phyloP scores from a whole-genome alignment of 2,329 filamentous ascomycete species.

The Ophiocordyceps robertsii region DNA sequence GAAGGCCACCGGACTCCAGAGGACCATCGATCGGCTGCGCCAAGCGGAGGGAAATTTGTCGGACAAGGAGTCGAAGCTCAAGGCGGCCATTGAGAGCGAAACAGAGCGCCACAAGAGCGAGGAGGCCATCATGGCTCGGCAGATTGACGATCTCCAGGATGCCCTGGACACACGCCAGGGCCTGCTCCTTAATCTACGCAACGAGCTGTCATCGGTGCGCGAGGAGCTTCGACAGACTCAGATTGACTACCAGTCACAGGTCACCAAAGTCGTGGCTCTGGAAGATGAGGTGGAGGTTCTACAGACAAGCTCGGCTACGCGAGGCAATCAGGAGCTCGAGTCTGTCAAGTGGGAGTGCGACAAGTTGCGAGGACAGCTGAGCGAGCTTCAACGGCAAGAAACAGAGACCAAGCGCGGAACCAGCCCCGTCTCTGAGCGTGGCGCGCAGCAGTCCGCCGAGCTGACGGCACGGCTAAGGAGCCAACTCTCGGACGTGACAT shows the following conservation, averaged over 20 bases:
- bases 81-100: slow-evolving; percentile 57
- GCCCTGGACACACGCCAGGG: slow-evolving; percentile 55
- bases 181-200: slow-evolving; percentile 50
- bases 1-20: slow-evolving; percentile 52
- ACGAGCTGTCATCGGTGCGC: slow-evolving; percentile 50
- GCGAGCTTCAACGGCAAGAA: slow-evolving; percentile 10
- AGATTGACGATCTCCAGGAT: slow-evolving; percentile 60
- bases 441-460: slow-evolving; percentile 21
- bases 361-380: slow-evolving; percentile 23
- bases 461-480: slow-evolving; percentile 39
- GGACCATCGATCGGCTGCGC: slow-evolving; percentile 57
- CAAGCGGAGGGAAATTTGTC: slow-evolving; percentile 54
- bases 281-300: slow-evolving; percentile 69
- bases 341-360: slow-evolving; percentile 13
- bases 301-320: slow-evolving; percentile 24
- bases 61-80: slow-evolving; percentile 52
- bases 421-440: slow-evolving; percentile 17
- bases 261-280: slow-evolving; percentile 51
- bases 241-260: slow-evolving; percentile 46
- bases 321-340: slow-evolving; percentile 5
- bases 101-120: slow-evolving; percentile 59
- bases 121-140: slow-evolving; percentile 54
- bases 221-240: slow-evolving; percentile 59
- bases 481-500: slow-evolving; percentile 44
- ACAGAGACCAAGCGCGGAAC: slow-evolving; percentile 14